Percentiles rank a stretch among this genome's conserved stretches.
Evolutionary conservation across 140 eudicot species (phyloP).

Genomic region (Bidens hawaiensis): DNA sequence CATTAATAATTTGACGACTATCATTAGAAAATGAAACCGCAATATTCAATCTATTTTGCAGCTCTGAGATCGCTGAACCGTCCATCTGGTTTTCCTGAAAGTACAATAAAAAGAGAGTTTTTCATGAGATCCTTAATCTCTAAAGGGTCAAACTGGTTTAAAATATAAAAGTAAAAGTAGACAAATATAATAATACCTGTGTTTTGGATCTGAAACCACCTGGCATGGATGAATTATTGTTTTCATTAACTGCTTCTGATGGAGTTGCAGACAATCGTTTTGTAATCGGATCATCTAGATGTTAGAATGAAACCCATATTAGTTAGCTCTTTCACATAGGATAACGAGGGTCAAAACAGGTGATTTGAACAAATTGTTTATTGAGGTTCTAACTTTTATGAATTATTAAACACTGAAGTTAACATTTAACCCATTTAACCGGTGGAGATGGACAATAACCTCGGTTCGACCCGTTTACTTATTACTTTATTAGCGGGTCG

Average conservation of each 20-base stretch:
- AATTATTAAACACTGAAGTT: neutral
- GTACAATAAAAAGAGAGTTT: slow-evolving; percentile 14
- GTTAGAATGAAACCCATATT: slow-evolving; percentile 7
- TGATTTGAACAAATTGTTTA: neutral
- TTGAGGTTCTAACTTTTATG: neutral
- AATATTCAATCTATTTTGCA: slow-evolving; percentile 53
- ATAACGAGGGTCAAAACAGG: neutral
- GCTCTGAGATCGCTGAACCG: slow-evolving; percentile 48
- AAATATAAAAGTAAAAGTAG: neutral
- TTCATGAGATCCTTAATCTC: neutral
- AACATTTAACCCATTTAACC: neutral
- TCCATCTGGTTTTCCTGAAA: slow-evolving; percentile 57
- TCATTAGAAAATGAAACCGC: slow-evolving; percentile 37
- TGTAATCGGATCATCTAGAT: slow-evolving; percentile 80
- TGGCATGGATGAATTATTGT: slow-evolving; percentile 24
- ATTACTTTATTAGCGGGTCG: neutral
- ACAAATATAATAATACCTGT: slow-evolving; percentile 42
- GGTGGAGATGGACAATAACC: neutral
- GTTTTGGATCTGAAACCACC: slow-evolving; percentile 30
- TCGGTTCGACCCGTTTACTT: neutral
- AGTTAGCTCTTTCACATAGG: neutral
- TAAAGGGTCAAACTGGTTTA: neutral
- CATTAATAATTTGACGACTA: slow-evolving; percentile 42
- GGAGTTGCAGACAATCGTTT: slow-evolving; percentile 51
- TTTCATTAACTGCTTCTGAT: slow-evolving; percentile 38